Evolutionary conservation across 2,329 filamentous ascomycete genomes (phyloP).

Genomic region (Trichoderma cornu-damae): DNA sequence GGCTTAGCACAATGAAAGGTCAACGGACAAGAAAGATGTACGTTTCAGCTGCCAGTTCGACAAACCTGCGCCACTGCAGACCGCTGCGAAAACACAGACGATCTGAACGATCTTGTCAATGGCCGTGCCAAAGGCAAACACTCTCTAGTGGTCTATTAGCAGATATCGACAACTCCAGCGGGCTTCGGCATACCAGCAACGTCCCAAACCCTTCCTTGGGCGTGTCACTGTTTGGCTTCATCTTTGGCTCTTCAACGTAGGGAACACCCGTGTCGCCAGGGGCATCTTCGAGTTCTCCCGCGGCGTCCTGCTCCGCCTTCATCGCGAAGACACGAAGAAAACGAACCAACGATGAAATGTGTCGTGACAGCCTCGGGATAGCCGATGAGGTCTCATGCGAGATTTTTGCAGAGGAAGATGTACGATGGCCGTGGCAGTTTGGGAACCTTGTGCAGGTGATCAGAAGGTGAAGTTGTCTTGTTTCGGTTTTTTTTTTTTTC

Average conservation of each 20-base stretch:
- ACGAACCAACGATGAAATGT: neutral
- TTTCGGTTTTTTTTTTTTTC: neutral
- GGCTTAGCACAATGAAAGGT: too few species aligned
- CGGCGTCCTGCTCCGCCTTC: neutral
- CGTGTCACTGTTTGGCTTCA: neutral
- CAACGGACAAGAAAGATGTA: too few species aligned
- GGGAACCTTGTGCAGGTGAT: neutral
- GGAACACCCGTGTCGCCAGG: neutral
- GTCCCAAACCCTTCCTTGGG: neutral
- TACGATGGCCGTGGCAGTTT: neutral
- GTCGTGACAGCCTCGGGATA: neutral
- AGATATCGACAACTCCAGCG: neutral
- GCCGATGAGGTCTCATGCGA: neutral
- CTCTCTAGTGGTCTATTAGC: neutral
- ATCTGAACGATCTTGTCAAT: neutral
- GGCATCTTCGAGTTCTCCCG: neutral
- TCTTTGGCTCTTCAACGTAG: neutral
- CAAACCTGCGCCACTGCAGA: constrained; percentile 14
- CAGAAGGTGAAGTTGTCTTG: neutral
- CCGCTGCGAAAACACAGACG: neutral
- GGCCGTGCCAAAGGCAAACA: constrained; percentile 1
- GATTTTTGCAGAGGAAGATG: neutral
- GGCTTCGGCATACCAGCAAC: neutral
- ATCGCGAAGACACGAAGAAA: neutral
- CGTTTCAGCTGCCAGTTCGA: neutral